These are phyloP conservation scores for Annulohypoxylon stygium DNA, from an alignment of 495 filamentous ascomycete genomes.

Conservation along the genomic window DNA sequence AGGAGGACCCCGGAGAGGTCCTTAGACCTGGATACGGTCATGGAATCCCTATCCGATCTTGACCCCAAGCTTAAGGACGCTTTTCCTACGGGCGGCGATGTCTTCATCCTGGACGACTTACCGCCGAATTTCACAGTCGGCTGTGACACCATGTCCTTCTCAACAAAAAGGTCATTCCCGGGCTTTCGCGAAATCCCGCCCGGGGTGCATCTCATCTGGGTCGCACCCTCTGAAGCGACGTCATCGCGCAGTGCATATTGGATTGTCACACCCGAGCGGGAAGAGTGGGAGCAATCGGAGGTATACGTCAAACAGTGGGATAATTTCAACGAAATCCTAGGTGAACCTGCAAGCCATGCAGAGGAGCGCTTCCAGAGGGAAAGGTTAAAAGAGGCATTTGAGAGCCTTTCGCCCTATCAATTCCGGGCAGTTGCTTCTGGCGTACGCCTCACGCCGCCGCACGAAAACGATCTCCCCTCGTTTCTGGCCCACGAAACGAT, in stretches of 20 bases:
- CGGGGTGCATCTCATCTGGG: slow-evolving; percentile 70
- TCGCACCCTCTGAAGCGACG: slow-evolving; percentile 63
- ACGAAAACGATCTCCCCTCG: slow-evolving; percentile 25
- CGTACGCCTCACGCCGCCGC: slow-evolving; percentile 21
- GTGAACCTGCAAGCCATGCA: slow-evolving; percentile 53
- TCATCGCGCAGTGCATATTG: slow-evolving; percentile 70
- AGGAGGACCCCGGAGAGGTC: slow-evolving; percentile 8
- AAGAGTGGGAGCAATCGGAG: slow-evolving; percentile 41
- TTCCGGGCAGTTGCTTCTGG: slow-evolving; percentile 37
- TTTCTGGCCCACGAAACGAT: slow-evolving; percentile 44
- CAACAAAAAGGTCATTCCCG: slow-evolving; percentile 55
- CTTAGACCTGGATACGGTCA: slow-evolving; percentile 22
- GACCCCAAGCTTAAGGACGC: slow-evolving; percentile 9
- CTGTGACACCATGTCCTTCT: slow-evolving; percentile 60
- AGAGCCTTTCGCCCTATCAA: slow-evolving; percentile 56
- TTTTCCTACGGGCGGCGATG: slow-evolving; percentile 55
- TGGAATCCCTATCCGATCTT: slow-evolving; percentile 26
- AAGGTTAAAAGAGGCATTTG: slow-evolving; percentile 53
- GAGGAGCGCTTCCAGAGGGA: slow-evolving; percentile 54
- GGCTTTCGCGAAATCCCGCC: slow-evolving; percentile 72
- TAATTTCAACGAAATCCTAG: slow-evolving; percentile 63
- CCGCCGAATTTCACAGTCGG: slow-evolving; percentile 59
- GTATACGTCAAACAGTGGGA: slow-evolving; percentile 73
- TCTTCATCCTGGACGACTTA: slow-evolving; percentile 58
- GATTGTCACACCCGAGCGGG: slow-evolving; percentile 60